Conservation (phyloP, 2,329 filamentous ascomycete genomes). For the Triangularia verruculosa region DNA sequence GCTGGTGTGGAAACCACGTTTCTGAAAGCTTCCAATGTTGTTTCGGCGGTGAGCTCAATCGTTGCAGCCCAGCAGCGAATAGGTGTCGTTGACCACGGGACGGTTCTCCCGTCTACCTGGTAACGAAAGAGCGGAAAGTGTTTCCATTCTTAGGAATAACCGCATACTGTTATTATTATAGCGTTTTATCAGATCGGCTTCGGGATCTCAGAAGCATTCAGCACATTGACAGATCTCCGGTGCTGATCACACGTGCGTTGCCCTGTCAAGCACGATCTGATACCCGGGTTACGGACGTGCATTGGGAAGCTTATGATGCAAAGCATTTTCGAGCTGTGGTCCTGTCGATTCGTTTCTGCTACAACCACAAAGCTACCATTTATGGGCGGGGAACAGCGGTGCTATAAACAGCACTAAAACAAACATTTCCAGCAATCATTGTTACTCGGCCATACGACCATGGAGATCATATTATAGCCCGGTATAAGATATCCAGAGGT, state of each 20-base stretch:
- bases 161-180: background rate
- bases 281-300: conserved; percentile 10
- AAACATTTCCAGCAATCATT: background rate
- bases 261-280: conserved; percentile 6
- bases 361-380: background rate
- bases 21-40: background rate
- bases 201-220: background rate
- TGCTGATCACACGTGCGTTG: conserved; percentile 12
- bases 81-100: background rate
- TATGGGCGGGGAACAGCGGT: background rate
- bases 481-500: background rate
- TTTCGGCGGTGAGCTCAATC: background rate
- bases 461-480: background rate
- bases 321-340: conserved; percentile 8
- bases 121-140: background rate
- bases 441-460: background rate
- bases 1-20: background rate
- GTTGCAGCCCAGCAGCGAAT: background rate
- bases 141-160: background rate
- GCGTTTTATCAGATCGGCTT: background rate
- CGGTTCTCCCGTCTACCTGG: background rate
- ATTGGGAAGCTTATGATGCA: conserved; percentile 5
- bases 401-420: background rate
- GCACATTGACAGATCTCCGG: conserved; percentile 4
- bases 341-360: background rate